Base-by-base conservation (phyloP, 805 yeast species). In the Maudiozyma serrabonitensis region DNA sequence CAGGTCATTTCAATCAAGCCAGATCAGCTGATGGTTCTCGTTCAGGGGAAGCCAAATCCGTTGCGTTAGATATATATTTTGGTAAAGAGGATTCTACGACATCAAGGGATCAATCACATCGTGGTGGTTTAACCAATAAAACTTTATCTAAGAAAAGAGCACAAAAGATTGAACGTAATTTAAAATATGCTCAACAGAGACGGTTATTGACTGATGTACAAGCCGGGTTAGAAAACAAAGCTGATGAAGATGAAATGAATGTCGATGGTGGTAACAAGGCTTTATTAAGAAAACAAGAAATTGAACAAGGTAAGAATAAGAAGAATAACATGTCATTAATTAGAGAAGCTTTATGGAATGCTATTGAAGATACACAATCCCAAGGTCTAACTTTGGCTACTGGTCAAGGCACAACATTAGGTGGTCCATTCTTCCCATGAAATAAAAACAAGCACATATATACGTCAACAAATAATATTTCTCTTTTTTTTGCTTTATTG, bases 381-480 rank as follows among this genome's bases (percentile, higher is more conserved):
- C 65, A 74, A 38, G 71, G 71, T 34, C 73, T 74, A 18, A 67
- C 71, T 32, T 64, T 74, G 43, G 65, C 70, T 26, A 66, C 73
- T 25, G 86, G 87, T 38, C 79, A 81, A 61, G 96, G 96, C 50
- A 89, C 96, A 34, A 84, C 95, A 12, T 68, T 89, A 55, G 96
- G 96, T 41, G 80, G 83, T 31, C 89, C 88, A 66, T 75, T 54
- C 64, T 81, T 73, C 70, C 75, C 68, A 51, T 69, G 53, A 52
- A 41, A 18, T 15, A 13, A 3, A n/a, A 19, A 4, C 26, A 23
- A 12, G 4, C 7, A 18, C 26, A 39, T 19, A 39, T 19, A 19
- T 39, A 11, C 12, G 6, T 2, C 4, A 28, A 9, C 32, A 28
- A 28, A 28, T 28, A 9, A 28, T 8, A 28, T 28, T 28, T 28